Evolutionary conservation across 2,329 filamentous ascomycete species (phyloP), one percentile per base, ranked within the genome.

Genomic region (Fusarium pseudocircinatum): DNA sequence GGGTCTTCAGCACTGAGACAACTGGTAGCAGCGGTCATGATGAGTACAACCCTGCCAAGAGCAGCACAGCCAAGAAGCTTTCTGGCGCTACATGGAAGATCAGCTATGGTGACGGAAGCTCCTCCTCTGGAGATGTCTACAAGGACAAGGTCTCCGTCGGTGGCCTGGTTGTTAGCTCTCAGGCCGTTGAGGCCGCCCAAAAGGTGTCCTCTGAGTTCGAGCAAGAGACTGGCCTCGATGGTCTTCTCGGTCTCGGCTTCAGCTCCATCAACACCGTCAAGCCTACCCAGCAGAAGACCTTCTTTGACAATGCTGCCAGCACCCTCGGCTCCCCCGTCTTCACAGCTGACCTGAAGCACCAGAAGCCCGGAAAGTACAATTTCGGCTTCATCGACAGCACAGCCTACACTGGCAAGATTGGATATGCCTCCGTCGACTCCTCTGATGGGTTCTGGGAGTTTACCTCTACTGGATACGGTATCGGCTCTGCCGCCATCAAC

Each of bases 351-450:
- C 85, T 96, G 49, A 88, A 89, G 77, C 86, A 88, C 72, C 85
- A 77, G 42, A 70, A 76, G 18, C 72, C 79, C 6, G 93, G 93
- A 50, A 86, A 88, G 36, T 95, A 94, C 82, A 91, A 94, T 78
- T 95, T 95, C 77, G 93, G 93, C 68, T 86, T 82, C 75, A 90
- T 95, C 76, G 91, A 95, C 79, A 78, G 77, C 4, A 83, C 83
- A 63, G 90, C 93, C 75, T 93, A 92, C 80, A 84, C 80, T 4
- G 93, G 92, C 39, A 76, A 86, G 8, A 86, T 95, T 76, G 82
- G 85, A 28, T 94, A 90, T 79, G 85, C 90, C 26, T 83, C 87
- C 15, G 85, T 94, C 69, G 88, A 93, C 78, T 86, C 73, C 74
- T 84, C 83, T 53, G 78, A 88, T 13, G 91, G 91, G 15, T 92